Evolutionary conservation across 106 monocot species (phyloP), one percentile per base, ranked within the genome.

Genomic region (Vanilla planifolia): DNA sequence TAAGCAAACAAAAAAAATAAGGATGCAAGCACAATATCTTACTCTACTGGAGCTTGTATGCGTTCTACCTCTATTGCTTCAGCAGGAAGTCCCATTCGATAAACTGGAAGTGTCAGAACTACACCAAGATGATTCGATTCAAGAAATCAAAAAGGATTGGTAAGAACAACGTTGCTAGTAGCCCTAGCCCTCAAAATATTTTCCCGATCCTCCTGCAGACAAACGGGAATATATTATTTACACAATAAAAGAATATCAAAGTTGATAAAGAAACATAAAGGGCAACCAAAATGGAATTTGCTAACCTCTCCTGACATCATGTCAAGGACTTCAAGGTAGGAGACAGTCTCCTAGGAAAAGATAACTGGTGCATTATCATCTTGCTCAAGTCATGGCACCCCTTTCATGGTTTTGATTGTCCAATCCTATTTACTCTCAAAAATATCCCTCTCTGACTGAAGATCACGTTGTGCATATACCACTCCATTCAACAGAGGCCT

Each of bases 231-330:
- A 3, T 19, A 51, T 20, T 23, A 43, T 3, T 7, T 4, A 48
- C 13, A 53, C 25, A 33, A 39, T 5, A 23, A 16, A 52, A 21
- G 2, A 44, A 10, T 2, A 78, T 22, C 28, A 70, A 13, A 27
- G 22, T 28, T 16, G 23, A 9, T 19, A 20, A 35, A 51, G 13
- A 5, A n/a, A n/a, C n/a, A n/a, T n/a, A n/a, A n/a, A n/a, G 48
- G 51, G 23, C n/a, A 29, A 36, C 41, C 0, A 46, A 32, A 43
- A 40, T 15, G 19, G 34, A 33, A 43, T 45, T 27, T 13, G 20
- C 3, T 20, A 55, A 96, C 95, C 86, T 91, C 78, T 43, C 95
- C 95, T 60, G 95, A 90, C 95, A 96, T 96, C 90, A 96, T 87
- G 71, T 96, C 95, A 43, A 90, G 75, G 25, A 74, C 80, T 64